Evolutionary conservation across 1,284 basidiomycete genomes (phyloP), one percentile per base, ranked within the genome.

Genomic region (Bondarzewia mesenterica): DNA sequence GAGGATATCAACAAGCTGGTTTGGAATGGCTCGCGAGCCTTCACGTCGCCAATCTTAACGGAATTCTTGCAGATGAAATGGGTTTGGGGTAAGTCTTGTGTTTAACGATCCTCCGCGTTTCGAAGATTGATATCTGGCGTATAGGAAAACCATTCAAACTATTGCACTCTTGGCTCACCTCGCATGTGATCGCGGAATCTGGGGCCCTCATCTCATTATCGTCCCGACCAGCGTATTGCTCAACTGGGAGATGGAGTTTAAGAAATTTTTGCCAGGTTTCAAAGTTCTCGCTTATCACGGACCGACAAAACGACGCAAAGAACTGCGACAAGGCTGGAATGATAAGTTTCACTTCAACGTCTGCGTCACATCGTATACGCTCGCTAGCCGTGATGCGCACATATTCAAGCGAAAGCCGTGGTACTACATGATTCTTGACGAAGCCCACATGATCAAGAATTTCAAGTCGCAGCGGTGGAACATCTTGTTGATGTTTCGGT

Each of bases 241-340:
- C 50, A 97, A 98, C 62, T 98, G 94, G 94, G 94, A 96, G 65
- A 95, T 97, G 89, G 94, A 97, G 64, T 97, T 97, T 74, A 96
- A 97, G 67, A 96, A 96, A 67, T 97, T 97, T 62, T 72, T 97
- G 2, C 94, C 94, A 0, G 94, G 93, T 1, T 94, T 97, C 75
- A 89, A 83, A 58, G 82, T 91, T 49, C 72, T 98, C 32, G 89
- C 90, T 50, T 98, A 97, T 68, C 93, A 96, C 60, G 94, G 94
- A 25, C 82, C 77, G 42, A 87, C 89, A 49, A 93, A 92, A 65
- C 89, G 93, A 51, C 85, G 94, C 46, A 95, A 94, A 64, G 93
- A 96, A 57, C 81, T 95, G 42, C 84, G 94, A 8, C 80, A 89
- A 52, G 95, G 95, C 10, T 98, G 95, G 95, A 87, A 89, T 60